Base-by-base conservation (phyloP, 164 flowering plant genomes). In the Magnolia changhungtana region DNA sequence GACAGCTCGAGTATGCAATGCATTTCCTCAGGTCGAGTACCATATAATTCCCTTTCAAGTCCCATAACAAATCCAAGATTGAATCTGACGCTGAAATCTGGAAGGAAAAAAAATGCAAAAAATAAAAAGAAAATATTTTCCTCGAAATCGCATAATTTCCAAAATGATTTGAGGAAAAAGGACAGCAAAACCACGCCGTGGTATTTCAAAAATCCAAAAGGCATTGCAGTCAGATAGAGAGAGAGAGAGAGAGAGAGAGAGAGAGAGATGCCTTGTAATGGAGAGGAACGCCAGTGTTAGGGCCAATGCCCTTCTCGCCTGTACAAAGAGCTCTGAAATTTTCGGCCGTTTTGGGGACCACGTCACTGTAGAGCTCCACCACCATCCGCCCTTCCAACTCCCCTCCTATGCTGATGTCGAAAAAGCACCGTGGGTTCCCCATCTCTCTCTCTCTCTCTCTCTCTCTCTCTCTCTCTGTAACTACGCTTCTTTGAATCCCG, bases 251-350 rank as follows among this genome's bases (percentile, higher is more conserved):
- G 24, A 8, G 67, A 63, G 58, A 55, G 59, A 18, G 29, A 3
- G 49, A 68, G 19, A 4, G 7, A 7, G 50, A 2, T 16, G 86
- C 99, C 97, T 96, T 96, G 89, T 78, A 92, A 82, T 96, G 98
- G 71, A 96, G 97, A 78, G 97, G 96, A 31, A 84, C 91, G n/a
- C 87, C 88, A 63, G 98, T 89, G 76, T 83, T 76, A 1, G 94
- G 88, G 13, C 96, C 97, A 82, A 90, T 86, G 82, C 99, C 99
- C 78, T 91, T 96, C 83, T 96, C 98, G 18, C 97, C 97, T 16
- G 97, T 94, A 72, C 99, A 94, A 67, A 96, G 97, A 79, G 98
- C 97, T 74, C 98, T 88, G 86, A 96, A 94, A 80, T 96, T 96
- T 83, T 92, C 98, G 1, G 93, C 94, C 7, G 99, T 94, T 74